Evolutionary conservation across 305 asterid genomes (phyloP), one percentile per base, ranked within the genome.

Genomic region (Lippia alba): DNA sequence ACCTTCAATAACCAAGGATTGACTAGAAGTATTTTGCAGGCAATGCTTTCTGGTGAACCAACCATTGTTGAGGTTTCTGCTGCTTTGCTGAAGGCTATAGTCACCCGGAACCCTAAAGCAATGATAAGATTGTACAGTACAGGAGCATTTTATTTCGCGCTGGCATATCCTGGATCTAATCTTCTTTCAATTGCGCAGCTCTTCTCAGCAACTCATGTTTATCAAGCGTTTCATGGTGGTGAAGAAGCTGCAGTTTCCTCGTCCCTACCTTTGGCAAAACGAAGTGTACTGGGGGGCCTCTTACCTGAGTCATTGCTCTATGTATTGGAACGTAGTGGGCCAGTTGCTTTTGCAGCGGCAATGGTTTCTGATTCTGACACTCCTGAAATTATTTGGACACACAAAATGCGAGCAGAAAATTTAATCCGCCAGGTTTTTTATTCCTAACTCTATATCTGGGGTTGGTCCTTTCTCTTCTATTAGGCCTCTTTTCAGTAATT

Each of bases 341-440:
- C 99, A 46, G 87, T 86, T 80, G 84, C 96, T 78, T 95, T 95
- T 89, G 89, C 94, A 46, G 98, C 98, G 51, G 99, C 99, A 41
- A 89, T 95, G 98, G 89, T 95, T 76, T 92, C 98, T 67, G 99
- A 95, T 87, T 95, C 99, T 63, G 99, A 95, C 84, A 92, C 98
- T 81, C 99, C 99, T 78, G 99, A 95, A 86, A 95, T 95, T 71
- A 95, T 95, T 76, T 95, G 99, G 99, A 95, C 99, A 1, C 98
- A 95, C 85, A 95, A 95, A 77, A 95, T 95, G 98, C 81, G 99
- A 74, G 98, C 97, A 67, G 98, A 90, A 76, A 90, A 95, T 86
- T 80, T 95, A 51, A 92, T 95, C 74, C 77, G 93, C 66, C 99
- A 95, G 97, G 99, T 95, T 24, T 24, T 24, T 24, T 24, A 77